These are phyloP conservation scores for Sugiyamaella smithiae DNA, from an alignment of 805 yeast species.

Conservation along the genomic window DNA sequence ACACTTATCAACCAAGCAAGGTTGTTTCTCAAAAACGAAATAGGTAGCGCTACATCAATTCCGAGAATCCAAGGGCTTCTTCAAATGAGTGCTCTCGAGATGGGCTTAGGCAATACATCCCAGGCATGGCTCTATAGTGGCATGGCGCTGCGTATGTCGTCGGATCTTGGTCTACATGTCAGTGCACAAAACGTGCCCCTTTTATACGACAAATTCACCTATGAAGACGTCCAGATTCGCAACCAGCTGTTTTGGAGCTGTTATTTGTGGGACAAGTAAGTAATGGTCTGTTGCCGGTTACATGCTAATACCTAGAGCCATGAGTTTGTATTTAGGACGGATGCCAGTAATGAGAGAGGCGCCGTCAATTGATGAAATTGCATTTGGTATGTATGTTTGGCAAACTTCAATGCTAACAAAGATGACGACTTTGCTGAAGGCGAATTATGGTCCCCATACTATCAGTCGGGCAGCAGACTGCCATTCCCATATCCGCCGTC, in stretches of 20 bases:
- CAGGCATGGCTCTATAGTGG: constrained; percentile 19
- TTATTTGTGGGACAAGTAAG: constrained; percentile 12
- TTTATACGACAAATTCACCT: not conserved
- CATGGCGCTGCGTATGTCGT: constrained; percentile 16
- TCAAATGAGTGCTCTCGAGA: constrained; percentile 12
- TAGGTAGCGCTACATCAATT: not conserved
- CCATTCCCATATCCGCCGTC: constrained; percentile 3
- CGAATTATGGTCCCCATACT: constrained; percentile 5
- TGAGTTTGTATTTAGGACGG: constrained; percentile 11
- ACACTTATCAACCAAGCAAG: constrained; percentile 5
- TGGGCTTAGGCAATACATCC: constrained; percentile 10
- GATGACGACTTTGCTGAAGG: constrained; percentile 1
- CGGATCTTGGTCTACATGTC: constrained; percentile 15
- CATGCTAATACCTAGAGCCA: constrained; percentile 1
- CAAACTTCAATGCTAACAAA: not conserved
- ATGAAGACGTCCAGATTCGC: constrained; percentile 8
- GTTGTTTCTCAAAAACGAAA: not conserved
- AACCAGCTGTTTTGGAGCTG: constrained; percentile 11
- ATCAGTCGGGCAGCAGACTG: not conserved
- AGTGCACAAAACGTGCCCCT: constrained; percentile 9
- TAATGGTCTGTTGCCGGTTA: not conserved
- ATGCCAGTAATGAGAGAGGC: constrained; percentile 10
- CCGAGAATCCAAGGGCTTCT: constrained; percentile 4
- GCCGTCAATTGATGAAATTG: not conserved
- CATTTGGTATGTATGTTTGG: not conserved